Base-by-base conservation (phyloP, 495 filamentous ascomycete species). In the Trichocladium antarcticum region DNA sequence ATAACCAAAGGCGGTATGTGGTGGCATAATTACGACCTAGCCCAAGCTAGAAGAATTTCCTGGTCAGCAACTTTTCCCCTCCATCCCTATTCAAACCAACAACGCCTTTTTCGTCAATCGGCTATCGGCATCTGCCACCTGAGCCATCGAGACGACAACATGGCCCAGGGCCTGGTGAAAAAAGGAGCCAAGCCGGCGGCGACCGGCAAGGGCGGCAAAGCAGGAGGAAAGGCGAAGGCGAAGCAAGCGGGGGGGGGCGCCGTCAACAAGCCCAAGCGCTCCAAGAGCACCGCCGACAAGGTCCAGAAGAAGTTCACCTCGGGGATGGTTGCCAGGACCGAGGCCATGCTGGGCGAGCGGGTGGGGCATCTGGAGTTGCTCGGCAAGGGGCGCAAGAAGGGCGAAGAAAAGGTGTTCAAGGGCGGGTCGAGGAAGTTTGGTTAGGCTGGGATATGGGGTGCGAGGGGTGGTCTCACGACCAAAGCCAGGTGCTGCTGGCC, bases 341-440 rank as follows among this genome's bases (percentile, higher is more conserved):
- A 74, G 60, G 47, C 57, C 37, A 58, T 74, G 63, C 54, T 74
- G 40, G 70, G 69, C 41, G 69, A 69, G 57, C 54, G 70, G 8
- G 71, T 68, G 21, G 70, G 71, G 0, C 71, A 74, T 35, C 50
- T 74, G 12, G 71, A 74, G 61, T 42, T 74, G 50, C 72, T 74
- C 43, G 70, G 69, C 36, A 67, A 71, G 59, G 71, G 69, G 6
- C 51, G 66, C 55, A 70, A 72, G 60, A 62, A 58, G 42, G 51
- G 42, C 45, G 56, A 61, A 15, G 45, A 56, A 42, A 40, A 37
- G 28, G 55, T 56, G 29, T 55, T 45, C 20, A 72, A 72, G 64
- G 71, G 70, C 5, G 70, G 70, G 12, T 61, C 53, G n/a, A 37
- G 66, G 53, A 74, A 73, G 68, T 74, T 74, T 62, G 71, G 71